These are phyloP conservation scores for Plenodomus biglobosus DNA, from an alignment of 2,329 filamentous ascomycete species.

Conservation along the genomic window DNA sequence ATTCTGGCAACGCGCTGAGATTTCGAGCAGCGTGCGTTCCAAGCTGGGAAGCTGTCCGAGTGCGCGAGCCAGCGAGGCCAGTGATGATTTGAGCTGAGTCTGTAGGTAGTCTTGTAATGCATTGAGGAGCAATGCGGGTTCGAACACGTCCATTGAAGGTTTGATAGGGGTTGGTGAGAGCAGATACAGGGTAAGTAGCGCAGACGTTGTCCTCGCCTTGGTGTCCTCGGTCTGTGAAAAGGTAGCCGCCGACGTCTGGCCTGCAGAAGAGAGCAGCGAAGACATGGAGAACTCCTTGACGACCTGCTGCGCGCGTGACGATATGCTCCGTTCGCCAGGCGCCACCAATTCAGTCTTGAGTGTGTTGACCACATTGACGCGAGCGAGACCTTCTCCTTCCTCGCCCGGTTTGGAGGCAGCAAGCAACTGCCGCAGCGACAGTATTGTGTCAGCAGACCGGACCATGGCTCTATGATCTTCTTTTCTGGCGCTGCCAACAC, in stretches of 20 bases:
- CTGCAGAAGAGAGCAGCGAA: slow-evolving; percentile 47
- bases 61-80: slow-evolving; percentile 72
- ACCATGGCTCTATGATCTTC: slow-evolving; percentile 79
- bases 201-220: slow-evolving; percentile 71
- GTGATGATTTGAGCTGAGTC: slow-evolving; percentile 74
- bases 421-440: slow-evolving; percentile 74
- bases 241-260: slow-evolving; percentile 46
- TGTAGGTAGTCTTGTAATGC: slow-evolving; percentile 81
- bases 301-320: slow-evolving; percentile 72
- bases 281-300: slow-evolving; percentile 82
- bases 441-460: slow-evolving; percentile 76
- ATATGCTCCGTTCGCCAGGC: slow-evolving; percentile 74
- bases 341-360: slow-evolving; percentile 69
- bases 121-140: slow-evolving; percentile 71
- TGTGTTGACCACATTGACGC: slow-evolving; percentile 69
- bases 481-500: slow-evolving; percentile 52
- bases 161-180: slow-evolving; percentile 67
- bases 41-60: slow-evolving; percentile 78
- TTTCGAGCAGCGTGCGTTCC: slow-evolving; percentile 78
- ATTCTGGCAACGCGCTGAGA: slow-evolving; percentile 84
- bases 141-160: slow-evolving; percentile 53
- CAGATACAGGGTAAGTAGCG: slow-evolving; percentile 75
- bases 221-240: slow-evolving; percentile 71
- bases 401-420: slow-evolving; percentile 67
- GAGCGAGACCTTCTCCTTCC: slow-evolving; percentile 75